Percentiles rank a stretch among this genome's conserved stretches.
phyloP scores from a whole-genome alignment of 129 eudicot species.

The Smallanthus sonchifolius region DNA sequence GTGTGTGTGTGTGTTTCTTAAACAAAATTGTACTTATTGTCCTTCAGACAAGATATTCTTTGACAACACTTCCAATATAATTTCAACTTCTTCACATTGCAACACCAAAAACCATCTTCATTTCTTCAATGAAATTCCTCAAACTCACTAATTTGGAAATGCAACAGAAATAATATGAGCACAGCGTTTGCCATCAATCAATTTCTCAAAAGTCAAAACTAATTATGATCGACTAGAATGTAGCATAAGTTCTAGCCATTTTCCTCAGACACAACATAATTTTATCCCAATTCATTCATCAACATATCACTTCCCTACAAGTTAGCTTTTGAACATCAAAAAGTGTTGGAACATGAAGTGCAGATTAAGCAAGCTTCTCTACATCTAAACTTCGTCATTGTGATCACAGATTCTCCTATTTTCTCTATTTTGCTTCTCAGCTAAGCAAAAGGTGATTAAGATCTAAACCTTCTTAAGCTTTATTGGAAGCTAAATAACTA shows the following conservation, averaged over 20 bases:
- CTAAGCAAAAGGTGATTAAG: slow-evolving; percentile 12
- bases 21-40: background rate
- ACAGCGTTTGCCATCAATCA: background rate
- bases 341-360: slow-evolving; percentile 22
- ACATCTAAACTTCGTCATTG: slow-evolving; percentile 2
- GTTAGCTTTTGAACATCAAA: slow-evolving; percentile 2
- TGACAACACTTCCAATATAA: background rate
- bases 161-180: background rate
- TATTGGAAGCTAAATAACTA: background rate
- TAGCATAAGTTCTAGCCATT: background rate
- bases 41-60: background rate
- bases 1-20: background rate
- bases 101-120: background rate
- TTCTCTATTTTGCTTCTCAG: slow-evolving; percentile 12
- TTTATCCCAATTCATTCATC: background rate
- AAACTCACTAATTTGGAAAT: background rate
- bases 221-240: background rate
- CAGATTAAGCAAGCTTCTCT: slow-evolving; percentile 16
- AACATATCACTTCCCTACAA: slow-evolving; percentile 20
- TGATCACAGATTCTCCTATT: slow-evolving; percentile 1
- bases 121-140: background rate
- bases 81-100: background rate
- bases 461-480: slow-evolving; percentile 5
- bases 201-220: background rate
- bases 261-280: background rate